Evolutionary conservation across 2,329 filamentous ascomycete genomes (phyloP), one percentile per base, ranked within the genome.

Genomic region (Monosporascus sp.): DNA sequence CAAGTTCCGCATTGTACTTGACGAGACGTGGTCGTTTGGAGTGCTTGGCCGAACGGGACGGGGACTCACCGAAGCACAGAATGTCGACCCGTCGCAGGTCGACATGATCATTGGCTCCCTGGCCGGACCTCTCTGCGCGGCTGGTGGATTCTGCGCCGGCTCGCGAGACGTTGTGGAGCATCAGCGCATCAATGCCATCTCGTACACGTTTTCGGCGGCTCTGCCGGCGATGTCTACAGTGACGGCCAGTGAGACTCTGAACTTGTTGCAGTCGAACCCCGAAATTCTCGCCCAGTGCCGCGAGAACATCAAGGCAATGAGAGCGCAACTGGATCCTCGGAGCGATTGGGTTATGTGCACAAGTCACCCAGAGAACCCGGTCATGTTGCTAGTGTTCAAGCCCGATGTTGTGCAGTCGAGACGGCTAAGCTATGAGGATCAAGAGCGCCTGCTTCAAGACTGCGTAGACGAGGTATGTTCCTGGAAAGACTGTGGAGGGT

Each of bases 41-140:
- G 89, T 97, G 18, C 81, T 99, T 5, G 94, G 94, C 48, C 83
- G 91, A 57, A 96, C 91, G 26, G 95, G 94, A 20, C 87, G 91
- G 50, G 94, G 94, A 55, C 79, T 97, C 40, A 97, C 94, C 0
- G 95, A 99, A 75, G 90, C 93, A 6, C 94, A 97, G 68, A 96
- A 97, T 63, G 93, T 99, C 18, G 94, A 97, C 68, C 86, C 93
- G 0, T 84, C 87, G 9, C 89, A 96, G 67, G 86, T 99, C 49
- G 94, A 99, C 74, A 97, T 99, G 91, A 93, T 99, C 61, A 83
- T 97, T 50, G 94, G 95, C 44, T 96, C 91, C 37, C 83, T 99
- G 46, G 86, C 93, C 14, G 93, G 94, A 2, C 88, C 92, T 17
- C 79, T 99, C 38, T 94, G 93, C 66, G 91, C 90, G 9, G 93